These are phyloP conservation scores for Hansenula lynferdii DNA, from an alignment of 1,139 yeast species.

Conservation along the genomic window DNA sequence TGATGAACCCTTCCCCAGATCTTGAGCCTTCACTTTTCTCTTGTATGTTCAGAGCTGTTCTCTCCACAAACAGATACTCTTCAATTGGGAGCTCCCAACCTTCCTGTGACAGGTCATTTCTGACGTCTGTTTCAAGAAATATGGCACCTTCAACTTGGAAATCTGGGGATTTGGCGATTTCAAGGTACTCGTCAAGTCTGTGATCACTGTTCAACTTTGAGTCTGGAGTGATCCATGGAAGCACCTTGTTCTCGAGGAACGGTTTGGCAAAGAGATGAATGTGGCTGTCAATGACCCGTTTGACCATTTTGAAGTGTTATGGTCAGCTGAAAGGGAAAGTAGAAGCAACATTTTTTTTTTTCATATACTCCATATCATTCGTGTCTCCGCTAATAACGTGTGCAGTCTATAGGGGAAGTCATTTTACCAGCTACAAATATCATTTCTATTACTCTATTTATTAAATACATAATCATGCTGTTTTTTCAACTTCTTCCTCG, in stretches of 20 bases:
- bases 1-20: slow-evolving; percentile 10
- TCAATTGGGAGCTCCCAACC: slow-evolving; percentile 22
- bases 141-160: slow-evolving; percentile 22
- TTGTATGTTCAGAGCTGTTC: slow-evolving; percentile 4
- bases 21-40: slow-evolving; percentile 9
- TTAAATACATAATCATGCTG: background rate
- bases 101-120: slow-evolving; percentile 12
- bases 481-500: background rate
- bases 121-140: slow-evolving; percentile 29
- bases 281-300: slow-evolving; percentile 27
- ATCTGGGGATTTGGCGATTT: background rate
- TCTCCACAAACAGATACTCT: slow-evolving; percentile 24
- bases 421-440: too few species aligned
- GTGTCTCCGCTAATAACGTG: too few species aligned
- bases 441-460: too few species aligned
- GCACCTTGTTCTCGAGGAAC: slow-evolving; percentile 11
- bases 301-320: too few species aligned
- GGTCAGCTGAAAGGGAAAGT: background rate
- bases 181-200: slow-evolving; percentile 21
- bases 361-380: too few species aligned
- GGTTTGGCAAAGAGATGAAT: slow-evolving; percentile 27
- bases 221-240: slow-evolving; percentile 23
- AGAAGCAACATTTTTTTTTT: too few species aligned
- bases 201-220: slow-evolving; percentile 18
- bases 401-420: too few species aligned